Evolutionary conservation across 1,139 yeast genomes (phyloP), one percentile per base, ranked within the genome.

Genomic region (Nadsonia starkeyi-henricii): DNA sequence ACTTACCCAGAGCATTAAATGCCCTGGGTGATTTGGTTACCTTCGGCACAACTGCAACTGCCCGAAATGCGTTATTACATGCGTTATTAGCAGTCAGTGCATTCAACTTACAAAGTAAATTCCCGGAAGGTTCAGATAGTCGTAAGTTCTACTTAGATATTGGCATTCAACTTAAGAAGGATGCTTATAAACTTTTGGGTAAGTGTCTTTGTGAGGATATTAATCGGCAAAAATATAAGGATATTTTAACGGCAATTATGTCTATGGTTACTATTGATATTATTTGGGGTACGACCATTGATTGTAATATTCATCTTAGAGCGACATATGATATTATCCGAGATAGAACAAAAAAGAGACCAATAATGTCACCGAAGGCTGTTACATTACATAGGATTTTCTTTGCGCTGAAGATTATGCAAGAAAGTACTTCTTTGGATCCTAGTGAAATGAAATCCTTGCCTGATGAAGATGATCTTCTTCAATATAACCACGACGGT

Each of bases 201-300:
- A 71, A 73, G 50, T 81, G 93, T 58, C 71, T 79, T 39, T 62
- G 62, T 7, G 66, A 63, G 44, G 70, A 69, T 50, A 62, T 70
- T 3, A 57, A 64, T 21, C 68, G 71, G 45, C 93, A 84, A 57
- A 81, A 83, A 60, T 85, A 85, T 62, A 85, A 86, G 60, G 95
- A 86, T 60, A 85, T 85, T 4, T 65, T 86, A 39, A 83, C 88
- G 47, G 93, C 95, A 0, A 81, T 85, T 20, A 72, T 86, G 66
- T 80, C 93, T 2, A 85, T 86, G 95, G 85, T 81, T 47, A 79
- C 89, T 20, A 85, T 86, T 49, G 95, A 86, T 65, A 80, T 85
- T 50, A 91, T 85, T 8, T 83, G 94, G 85, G 95, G 96, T 1
- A 81, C 93, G 1, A 85, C 84, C 93, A 81, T 82, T 52, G 94